Percentiles rank a stretch among this genome's conserved stretches.
Conservation (phyloP, 495 filamentous ascomycete genomes). For the Tuber melanosporum region DNA sequence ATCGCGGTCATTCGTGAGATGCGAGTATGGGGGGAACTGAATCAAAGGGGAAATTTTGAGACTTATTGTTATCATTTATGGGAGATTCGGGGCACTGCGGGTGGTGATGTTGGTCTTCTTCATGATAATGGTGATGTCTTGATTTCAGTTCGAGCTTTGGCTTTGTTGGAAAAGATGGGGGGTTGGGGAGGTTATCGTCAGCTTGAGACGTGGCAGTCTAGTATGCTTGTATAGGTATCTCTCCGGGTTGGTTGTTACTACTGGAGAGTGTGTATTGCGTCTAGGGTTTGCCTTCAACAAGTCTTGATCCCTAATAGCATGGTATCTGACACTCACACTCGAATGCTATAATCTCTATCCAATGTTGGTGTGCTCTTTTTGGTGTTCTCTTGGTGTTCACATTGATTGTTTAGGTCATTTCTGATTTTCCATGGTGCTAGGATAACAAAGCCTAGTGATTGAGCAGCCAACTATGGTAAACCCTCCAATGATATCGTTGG, state of each 20-base stretch:
- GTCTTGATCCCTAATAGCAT: background rate
- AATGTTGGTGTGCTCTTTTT: background rate
- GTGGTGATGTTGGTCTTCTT: background rate
- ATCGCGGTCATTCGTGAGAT: background rate
- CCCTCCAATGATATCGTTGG: background rate
- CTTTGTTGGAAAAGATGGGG: background rate
- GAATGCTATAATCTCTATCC: background rate
- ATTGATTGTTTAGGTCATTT: background rate
- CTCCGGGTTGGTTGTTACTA: background rate
- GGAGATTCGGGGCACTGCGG: background rate
- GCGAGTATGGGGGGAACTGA: background rate
- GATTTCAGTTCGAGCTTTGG: background rate
- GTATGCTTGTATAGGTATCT: background rate
- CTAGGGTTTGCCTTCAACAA: background rate
- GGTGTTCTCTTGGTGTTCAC: background rate
- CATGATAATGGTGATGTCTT: background rate
- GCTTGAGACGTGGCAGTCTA: background rate
- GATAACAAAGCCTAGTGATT: background rate
- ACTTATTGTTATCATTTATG: background rate
- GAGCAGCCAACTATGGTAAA: background rate
- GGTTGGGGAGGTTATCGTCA: background rate
- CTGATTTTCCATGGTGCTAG: conserved; percentile 2
- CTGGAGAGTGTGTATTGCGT: background rate
- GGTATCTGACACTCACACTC: background rate
- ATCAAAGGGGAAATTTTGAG: background rate